A percentile compares a stretch with the other conserved stretches of the same genome.
Evolutionary conservation across 169 alveolate species (phyloP).

Genomic region (Cryptosporidium xiaoi): DNA sequence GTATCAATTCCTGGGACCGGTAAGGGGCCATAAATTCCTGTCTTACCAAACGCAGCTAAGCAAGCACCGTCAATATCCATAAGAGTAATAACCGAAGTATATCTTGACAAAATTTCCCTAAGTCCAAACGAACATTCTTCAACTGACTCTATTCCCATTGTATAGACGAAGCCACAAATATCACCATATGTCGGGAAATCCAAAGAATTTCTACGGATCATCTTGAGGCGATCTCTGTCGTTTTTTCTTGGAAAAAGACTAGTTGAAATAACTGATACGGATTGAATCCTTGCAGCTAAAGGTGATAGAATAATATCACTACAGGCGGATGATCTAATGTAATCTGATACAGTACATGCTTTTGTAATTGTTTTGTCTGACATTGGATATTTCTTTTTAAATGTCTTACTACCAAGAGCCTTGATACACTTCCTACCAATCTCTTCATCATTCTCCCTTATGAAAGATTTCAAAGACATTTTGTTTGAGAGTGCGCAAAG

Average conservation of each 20-base stretch:
- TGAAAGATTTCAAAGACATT: slow-evolving; percentile 22
- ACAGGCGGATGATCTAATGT: slow-evolving; percentile 45
- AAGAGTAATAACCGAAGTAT: neutral
- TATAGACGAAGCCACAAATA: slow-evolving; percentile 24
- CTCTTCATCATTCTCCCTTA: slow-evolving; percentile 24
- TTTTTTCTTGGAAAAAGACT: slow-evolving; percentile 4
- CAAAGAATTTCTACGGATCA: slow-evolving; percentile 2
- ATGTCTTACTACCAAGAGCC: neutral
- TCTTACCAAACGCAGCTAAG: neutral
- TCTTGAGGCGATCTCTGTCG: slow-evolving; percentile 51
- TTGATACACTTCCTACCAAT: slow-evolving; percentile 12
- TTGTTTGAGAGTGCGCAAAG: slow-evolving; percentile 10
- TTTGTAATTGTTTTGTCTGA: slow-evolving; percentile 44
- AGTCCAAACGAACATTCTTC: slow-evolving; percentile 44
- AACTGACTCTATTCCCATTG: slow-evolving; percentile 1
- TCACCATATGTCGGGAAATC: slow-evolving; percentile 26
- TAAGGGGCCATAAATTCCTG: neutral
- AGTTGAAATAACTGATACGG: slow-evolving; percentile 1
- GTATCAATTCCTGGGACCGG: no score
- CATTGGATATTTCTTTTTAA: slow-evolving; percentile 8
- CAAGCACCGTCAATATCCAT: slow-evolving; percentile 42
- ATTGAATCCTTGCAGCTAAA: neutral
- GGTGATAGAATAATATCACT: neutral
- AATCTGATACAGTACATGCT: slow-evolving; percentile 40
- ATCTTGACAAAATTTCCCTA: slow-evolving; percentile 1